These are phyloP conservation scores for Entomortierella beljakovae DNA, from an alignment of 192 early-diverging fungal genomes.

Conservation along the genomic window DNA sequence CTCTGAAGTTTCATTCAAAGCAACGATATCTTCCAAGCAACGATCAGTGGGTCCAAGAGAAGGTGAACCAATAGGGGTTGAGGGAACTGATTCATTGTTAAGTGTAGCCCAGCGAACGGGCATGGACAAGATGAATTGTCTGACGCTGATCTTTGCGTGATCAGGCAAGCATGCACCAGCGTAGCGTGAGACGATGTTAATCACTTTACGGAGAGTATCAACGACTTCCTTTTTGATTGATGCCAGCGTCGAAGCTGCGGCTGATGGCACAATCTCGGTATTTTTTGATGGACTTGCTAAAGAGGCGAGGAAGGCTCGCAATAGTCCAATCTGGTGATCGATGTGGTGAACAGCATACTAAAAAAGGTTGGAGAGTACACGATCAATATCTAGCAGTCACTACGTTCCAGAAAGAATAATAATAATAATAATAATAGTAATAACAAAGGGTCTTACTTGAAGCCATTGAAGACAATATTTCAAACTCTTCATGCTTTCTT, in stretches of 20 bases:
- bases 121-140: slow-evolving; percentile 84
- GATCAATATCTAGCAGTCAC: neutral
- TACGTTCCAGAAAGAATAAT: neutral
- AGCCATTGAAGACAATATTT: slow-evolving; percentile 93
- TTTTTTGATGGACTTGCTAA: slow-evolving; percentile 45
- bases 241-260: slow-evolving; percentile 57
- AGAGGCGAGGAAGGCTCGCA: slow-evolving; percentile 68
- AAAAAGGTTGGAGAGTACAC: neutral
- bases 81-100: slow-evolving; percentile 55
- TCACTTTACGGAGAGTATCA: slow-evolving; percentile 84
- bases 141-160: slow-evolving; percentile 82
- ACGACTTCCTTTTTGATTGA: slow-evolving; percentile 85
- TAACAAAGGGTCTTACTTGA: slow-evolving; percentile 53
- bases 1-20: slow-evolving; percentile 56
- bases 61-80: slow-evolving; percentile 57
- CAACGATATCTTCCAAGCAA: slow-evolving; percentile 31
- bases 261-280: slow-evolving; percentile 38
- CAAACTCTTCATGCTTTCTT: slow-evolving; percentile 89
- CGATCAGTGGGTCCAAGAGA: slow-evolving; percentile 44
- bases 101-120: slow-evolving; percentile 80
- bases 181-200: slow-evolving; percentile 88
- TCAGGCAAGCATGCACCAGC: slow-evolving; percentile 87
- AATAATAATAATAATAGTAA: neutral
- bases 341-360: slow-evolving; percentile 84
- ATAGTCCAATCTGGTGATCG: slow-evolving; percentile 71